phyloP scores from a whole-genome alignment of 2,329 filamentous ascomycete genomes.

The Colletotrichum tabaci region DNA sequence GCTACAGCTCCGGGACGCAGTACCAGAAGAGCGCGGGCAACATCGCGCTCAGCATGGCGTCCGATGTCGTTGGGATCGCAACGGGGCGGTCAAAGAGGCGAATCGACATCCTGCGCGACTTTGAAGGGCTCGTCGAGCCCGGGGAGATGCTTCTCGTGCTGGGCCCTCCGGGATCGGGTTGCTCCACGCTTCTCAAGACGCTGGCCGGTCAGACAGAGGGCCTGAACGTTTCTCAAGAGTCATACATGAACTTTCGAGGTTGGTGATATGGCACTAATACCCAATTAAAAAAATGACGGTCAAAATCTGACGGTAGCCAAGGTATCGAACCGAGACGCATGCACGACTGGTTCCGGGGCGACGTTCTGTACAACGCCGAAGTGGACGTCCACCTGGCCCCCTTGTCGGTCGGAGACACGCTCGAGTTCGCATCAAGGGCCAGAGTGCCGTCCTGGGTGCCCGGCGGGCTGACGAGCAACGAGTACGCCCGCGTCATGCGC shows the following conservation, averaged over 20 bases:
- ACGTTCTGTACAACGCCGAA: conserved; percentile 78
- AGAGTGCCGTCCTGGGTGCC: conserved; percentile 63
- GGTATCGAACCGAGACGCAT: conserved; percentile 41
- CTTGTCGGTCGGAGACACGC: conserved; percentile 72
- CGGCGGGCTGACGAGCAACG: conserved; percentile 58
- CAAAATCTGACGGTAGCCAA: neutral
- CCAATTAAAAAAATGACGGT: fast-evolving
- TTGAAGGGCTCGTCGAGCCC: conserved; percentile 51
- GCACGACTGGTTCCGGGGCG: conserved; percentile 62
- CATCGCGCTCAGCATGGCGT: conserved; percentile 44
- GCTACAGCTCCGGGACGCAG: conserved; percentile 46
- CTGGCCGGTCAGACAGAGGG: conserved; percentile 44
- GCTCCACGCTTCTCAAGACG: conserved; percentile 78
- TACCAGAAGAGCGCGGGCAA: conserved; percentile 47
- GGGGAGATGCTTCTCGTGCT: conserved; percentile 73
- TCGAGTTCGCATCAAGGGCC: conserved; percentile 72
- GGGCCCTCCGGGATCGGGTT: conserved; percentile 70
- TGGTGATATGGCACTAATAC: neutral
- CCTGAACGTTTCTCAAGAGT: conserved; percentile 44
- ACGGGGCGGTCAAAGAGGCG: conserved; percentile 25
- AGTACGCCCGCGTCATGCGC: conserved; percentile 63
- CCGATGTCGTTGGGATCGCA: conserved; percentile 15
- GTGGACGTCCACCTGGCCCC: conserved; percentile 75
- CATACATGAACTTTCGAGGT: conserved; percentile 46
- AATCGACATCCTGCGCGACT: conserved; percentile 48